These are phyloP conservation scores for Agapanthus africanus DNA, from an alignment of 106 monocot genomes.

Conservation along the genomic window DNA sequence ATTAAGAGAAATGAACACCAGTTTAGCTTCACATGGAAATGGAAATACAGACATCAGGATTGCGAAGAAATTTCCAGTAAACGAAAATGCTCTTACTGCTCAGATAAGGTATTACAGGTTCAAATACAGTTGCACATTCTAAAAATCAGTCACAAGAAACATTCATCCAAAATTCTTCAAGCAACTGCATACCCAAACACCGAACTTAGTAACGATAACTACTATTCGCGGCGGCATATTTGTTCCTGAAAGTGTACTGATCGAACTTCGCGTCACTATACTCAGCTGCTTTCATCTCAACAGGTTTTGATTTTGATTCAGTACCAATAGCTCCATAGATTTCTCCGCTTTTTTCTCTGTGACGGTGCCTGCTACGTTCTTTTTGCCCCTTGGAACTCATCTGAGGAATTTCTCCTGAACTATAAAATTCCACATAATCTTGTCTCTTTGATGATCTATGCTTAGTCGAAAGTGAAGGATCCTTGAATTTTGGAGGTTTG, in stretches of 20 bases:
- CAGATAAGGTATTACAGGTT: too few relatives aligned
- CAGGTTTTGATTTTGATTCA: conserved; percentile 43
- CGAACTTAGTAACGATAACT: conserved; percentile 33
- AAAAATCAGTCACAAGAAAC: too few relatives aligned
- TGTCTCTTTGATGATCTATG: conserved; percentile 78
- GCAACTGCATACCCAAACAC: neutral
- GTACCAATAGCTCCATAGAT: conserved; percentile 23
- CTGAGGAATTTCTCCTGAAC: conserved; percentile 37
- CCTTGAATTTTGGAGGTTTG: conserved; percentile 61
- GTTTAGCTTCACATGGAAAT: too few relatives aligned
- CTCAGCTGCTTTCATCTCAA: conserved; percentile 36
- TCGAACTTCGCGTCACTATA: conserved; percentile 60
- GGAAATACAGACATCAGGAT: too few relatives aligned
- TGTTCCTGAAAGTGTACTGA: conserved; percentile 65
- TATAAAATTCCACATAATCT: conserved; percentile 80
- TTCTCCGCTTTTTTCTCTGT: conserved; percentile 63
- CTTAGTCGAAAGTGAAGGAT: conserved; percentile 48
- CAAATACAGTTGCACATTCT: too few relatives aligned
- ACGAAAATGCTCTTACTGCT: too few relatives aligned
- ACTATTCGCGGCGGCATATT: conserved; percentile 56
- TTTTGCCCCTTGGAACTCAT: conserved; percentile 53
- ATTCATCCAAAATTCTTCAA: too few relatives aligned
- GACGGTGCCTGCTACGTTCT: conserved; percentile 60
- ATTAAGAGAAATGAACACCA: too few relatives aligned
- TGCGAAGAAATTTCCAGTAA: too few relatives aligned